Percentiles rank a stretch among this genome's conserved stretches.
Evolutionary conservation across 768 basidiomycete genomes (phyloP).

Genomic region (Suillus weaverae): DNA sequence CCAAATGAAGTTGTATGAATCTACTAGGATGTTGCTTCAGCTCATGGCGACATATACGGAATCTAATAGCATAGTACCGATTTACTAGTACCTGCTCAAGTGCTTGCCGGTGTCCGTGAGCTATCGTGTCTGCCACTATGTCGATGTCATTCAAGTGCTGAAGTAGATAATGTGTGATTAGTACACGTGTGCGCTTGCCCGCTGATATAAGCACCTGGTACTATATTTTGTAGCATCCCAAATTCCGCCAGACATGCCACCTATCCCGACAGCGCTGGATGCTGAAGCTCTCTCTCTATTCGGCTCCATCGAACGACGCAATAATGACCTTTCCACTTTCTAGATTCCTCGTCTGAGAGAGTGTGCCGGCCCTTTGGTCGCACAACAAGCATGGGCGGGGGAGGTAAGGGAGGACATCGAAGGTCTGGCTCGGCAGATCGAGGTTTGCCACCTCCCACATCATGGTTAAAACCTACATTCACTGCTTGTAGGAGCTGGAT

Average conservation of each 20-base stretch:
- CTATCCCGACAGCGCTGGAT: slow-evolving; percentile 55
- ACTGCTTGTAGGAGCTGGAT: slow-evolving; percentile 54
- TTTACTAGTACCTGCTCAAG: no score
- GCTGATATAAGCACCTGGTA: no score
- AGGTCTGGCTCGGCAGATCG: slow-evolving; percentile 59
- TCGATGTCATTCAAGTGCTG: no score
- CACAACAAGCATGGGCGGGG: slow-evolving; percentile 72
- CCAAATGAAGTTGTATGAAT: no score
- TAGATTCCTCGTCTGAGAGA: slow-evolving; percentile 73
- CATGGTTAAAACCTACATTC: not conserved
- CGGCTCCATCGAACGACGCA: slow-evolving; percentile 50
- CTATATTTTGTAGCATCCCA: no score
- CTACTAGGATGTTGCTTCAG: no score
- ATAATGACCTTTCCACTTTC: slow-evolving; percentile 62
- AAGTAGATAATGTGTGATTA: no score
- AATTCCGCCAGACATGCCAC: slow-evolving; percentile 49
- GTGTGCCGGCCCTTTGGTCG: slow-evolving; percentile 66
- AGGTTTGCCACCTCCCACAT: slow-evolving; percentile 41
- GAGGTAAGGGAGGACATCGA: slow-evolving; percentile 80
- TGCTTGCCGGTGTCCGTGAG: no score
- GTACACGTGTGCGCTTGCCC: no score
- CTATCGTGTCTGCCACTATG: no score
- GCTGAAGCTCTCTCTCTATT: slow-evolving; percentile 52
- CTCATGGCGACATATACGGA: no score
- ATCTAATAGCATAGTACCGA: no score